Evolutionary conservation across 2,329 filamentous ascomycete genomes (phyloP).

Genomic region (Xylaria sp.): DNA sequence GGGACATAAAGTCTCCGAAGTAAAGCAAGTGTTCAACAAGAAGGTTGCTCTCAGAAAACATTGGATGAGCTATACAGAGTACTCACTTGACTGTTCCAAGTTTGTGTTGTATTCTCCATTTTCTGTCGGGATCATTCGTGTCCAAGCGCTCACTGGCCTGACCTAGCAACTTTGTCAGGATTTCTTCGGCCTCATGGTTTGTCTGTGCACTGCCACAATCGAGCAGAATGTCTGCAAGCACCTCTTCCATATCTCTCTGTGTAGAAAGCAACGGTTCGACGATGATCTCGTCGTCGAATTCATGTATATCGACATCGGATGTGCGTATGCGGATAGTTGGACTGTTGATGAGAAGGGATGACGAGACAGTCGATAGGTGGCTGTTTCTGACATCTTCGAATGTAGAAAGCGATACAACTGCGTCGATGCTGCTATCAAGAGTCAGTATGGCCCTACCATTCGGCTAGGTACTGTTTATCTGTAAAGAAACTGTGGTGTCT

Average conservation of each 20-base stretch:
- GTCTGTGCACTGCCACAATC: slow-evolving; percentile 20
- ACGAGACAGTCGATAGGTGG: slow-evolving; percentile 1
- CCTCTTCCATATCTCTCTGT: slow-evolving; percentile 25
- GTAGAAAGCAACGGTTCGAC: slow-evolving; percentile 10
- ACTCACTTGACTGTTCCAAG: slow-evolving; percentile 25
- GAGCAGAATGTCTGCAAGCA: slow-evolving; percentile 26
- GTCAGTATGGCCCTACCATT: background rate
- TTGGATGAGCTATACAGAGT: background rate
- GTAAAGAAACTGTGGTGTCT: background rate
- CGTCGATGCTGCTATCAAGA: slow-evolving; percentile 20
- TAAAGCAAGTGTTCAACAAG: background rate
- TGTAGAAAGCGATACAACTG: slow-evolving; percentile 23
- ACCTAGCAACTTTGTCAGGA: slow-evolving; percentile 22
- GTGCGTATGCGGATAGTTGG: slow-evolving; percentile 9
- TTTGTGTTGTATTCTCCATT: slow-evolving; percentile 28
- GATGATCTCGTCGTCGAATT: slow-evolving; percentile 25
- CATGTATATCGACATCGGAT: slow-evolving; percentile 23
- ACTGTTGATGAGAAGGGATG: slow-evolving; percentile 8
- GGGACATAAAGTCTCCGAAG: too few species aligned
- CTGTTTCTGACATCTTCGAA: slow-evolving; percentile 5
- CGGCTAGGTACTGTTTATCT: background rate
- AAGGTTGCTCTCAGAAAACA: background rate
- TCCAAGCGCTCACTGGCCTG: slow-evolving; percentile 18
- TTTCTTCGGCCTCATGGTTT: slow-evolving; percentile 21
- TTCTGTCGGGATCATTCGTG: slow-evolving; percentile 17